Percentiles rank a stretch among this genome's conserved stretches.
Evolutionary conservation across 495 filamentous ascomycete species (phyloP).

Genomic region (Tuber borchii): DNA sequence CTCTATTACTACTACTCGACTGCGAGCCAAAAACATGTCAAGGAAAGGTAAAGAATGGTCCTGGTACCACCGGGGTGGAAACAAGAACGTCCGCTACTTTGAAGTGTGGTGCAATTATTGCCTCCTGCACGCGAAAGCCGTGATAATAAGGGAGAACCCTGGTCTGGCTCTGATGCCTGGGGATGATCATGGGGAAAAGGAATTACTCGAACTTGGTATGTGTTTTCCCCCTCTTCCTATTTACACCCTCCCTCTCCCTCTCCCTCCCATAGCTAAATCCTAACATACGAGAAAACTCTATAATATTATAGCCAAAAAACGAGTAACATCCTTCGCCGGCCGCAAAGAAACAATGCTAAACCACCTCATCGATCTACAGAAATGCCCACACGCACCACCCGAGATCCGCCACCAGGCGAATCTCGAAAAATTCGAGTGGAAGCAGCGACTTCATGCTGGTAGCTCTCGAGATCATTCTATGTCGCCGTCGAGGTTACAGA

Average conservation of each 20-base stretch:
- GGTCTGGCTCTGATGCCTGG: background rate
- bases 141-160: background rate
- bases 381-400: background rate
- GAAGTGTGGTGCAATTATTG: constrained; percentile 3
- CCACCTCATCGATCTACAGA: constrained; percentile 1
- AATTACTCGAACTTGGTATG: background rate
- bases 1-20: background rate
- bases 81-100: background rate
- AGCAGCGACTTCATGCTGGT: background rate
- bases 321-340: background rate
- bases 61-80: background rate
- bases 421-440: background rate
- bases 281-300: background rate
- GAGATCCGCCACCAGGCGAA: constrained; percentile 1
- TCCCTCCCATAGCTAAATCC: background rate
- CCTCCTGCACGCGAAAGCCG: background rate
- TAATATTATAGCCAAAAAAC: background rate
- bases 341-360: constrained; percentile 1
- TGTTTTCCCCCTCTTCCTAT: background rate
- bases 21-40: background rate
- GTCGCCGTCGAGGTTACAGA: background rate
- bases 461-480: background rate
- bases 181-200: background rate
- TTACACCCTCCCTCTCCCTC: background rate
- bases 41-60: background rate